Evolutionary conservation across 352 stramenopile genomes (phyloP), one percentile per base, ranked within the genome.

Genomic region (Globisporangium rhizosaccharum): DNA sequence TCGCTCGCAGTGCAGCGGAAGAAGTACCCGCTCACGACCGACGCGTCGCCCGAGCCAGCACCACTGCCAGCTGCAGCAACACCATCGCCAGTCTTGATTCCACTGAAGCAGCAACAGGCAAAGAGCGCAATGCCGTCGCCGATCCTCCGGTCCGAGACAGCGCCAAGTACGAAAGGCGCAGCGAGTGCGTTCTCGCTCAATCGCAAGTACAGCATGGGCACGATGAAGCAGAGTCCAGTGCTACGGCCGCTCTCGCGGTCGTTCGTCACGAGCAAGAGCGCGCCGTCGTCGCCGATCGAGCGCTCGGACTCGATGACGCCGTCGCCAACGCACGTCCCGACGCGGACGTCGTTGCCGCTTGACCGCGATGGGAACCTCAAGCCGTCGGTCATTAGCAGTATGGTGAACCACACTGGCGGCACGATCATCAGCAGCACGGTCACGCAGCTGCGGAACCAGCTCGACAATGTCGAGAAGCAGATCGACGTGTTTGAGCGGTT

Each of bases 401-500:
- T 25, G 48, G 47, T n/a, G 37, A 56, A 48, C 66, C 69, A 48
- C 20, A 63, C 63, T 3, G 67, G 68, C 45, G 73, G 69, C 44
- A 79, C 66, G 36, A 85, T 86, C 41, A 87, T 87, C 57, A 88
- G 76, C 50, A 90, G 71, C 53, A 88, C 71, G 8, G 80, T 87
- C 41, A 85, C 79, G 12, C 79, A 92, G 58, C 66, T 94, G 52
- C 80, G 84, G 5, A 90, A 83, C 51, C 84, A 94, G 48, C 59
- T 94, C 20, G 84, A 94, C 68, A 94, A 90, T 58, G 88, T 94
- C 74, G 84, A 94, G 57, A 92, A 91, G 57, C 84, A 94, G 56
- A 94, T 94, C 49, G 84, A 94, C 62, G 84, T 94, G 47, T 94
- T 94, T 53, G 84, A 94, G 59, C 76, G 82, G 17, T 94, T 94